Base-by-base conservation (phyloP, 2,329 filamentous ascomycete species). In the Calonectria leucothoes region DNA sequence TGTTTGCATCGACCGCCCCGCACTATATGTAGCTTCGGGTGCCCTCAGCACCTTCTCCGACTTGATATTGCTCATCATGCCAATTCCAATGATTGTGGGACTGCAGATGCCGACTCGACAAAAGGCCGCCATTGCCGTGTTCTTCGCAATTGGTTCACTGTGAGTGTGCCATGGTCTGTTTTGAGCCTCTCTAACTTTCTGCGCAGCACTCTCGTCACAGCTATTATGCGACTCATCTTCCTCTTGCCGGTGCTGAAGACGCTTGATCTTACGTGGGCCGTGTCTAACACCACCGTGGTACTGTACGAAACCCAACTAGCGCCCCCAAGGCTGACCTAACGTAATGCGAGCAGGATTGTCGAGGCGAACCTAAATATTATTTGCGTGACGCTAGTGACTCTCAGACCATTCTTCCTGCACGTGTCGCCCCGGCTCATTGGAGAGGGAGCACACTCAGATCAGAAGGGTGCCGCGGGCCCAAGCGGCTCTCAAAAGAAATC, bases 1-100 rank as follows among this genome's bases (percentile, higher is more conserved):
- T 67, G 80, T 45, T 29, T 89, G 88, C 74, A 82, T 89, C 64
- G 79, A 86, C 59, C 84, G 85, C 29, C 84, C 86, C 14, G 79
- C 84, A 2, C 84, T 89, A 42, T 89, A 89, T 78, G 83, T 89
- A 23, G 82, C 84, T 33, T 87, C 87, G 37, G 86, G 87, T 0
- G 84, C 82, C 2, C 80, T 87, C 14, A 87, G 87, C 71, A 86
- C 88, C 59, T 67, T 85, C 23, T 87, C 87, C 4, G 87, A 89
- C 75, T 57, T 89, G 5, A 73, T 88, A 25, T 83, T 87, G 14
- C 85, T 87, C 61, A 74, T 83, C 1, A 78, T 89, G 6, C 88
- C 88, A 0, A 82, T 88, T 42, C 84, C 84, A 0, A 85, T 86
- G 12, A 80, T 89, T 4, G 77, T 86, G 39, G 81, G 80, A 15